These are phyloP conservation scores for Rachicladosporium sp. DNA, from an alignment of 2,329 filamentous ascomycete genomes.

Conservation along the genomic window DNA sequence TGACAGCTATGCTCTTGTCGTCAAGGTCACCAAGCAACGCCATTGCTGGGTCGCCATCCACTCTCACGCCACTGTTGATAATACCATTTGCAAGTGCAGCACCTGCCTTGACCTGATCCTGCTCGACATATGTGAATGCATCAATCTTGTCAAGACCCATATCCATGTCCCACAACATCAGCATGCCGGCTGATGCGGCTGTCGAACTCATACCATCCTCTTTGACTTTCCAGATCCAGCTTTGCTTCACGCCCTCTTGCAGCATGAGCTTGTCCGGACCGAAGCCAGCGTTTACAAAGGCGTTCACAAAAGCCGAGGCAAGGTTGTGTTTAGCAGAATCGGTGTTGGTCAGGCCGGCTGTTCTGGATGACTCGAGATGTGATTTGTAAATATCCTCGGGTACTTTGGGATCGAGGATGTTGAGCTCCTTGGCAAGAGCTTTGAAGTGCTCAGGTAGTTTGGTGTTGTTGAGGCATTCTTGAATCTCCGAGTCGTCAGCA, in stretches of 20 bases:
- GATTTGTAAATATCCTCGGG: constrained; percentile 99
- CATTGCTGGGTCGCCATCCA: constrained; percentile 81
- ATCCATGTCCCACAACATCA: constrained; percentile 90
- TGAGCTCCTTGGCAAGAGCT: constrained; percentile 83
- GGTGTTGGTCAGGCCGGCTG: constrained; percentile 83
- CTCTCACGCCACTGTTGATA: constrained; percentile 80
- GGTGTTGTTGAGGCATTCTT: constrained; percentile 76
- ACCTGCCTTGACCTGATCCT: constrained; percentile 79
- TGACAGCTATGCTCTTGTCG: constrained; percentile 63
- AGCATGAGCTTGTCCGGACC: constrained; percentile 98
- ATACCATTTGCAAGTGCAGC: constrained; percentile 89
- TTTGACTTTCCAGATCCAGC: constrained; percentile 99
- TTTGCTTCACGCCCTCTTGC: constrained; percentile 72
- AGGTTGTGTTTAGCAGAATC: constrained; percentile 94
- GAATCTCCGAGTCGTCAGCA: constrained; percentile 60
- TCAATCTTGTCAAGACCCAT: constrained; percentile 87
- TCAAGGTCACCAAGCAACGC: constrained; percentile 76
- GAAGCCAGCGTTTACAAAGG: constrained; percentile 91
- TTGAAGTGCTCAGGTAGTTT: constrained; percentile 89
- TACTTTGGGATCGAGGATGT: constrained; percentile 90
- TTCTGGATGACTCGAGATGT: constrained; percentile 88
- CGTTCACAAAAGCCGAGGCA: constrained; percentile 90
- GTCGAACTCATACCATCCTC: constrained; percentile 96
- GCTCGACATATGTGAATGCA: constrained; percentile 75
- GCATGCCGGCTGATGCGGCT: constrained; percentile 80